Evolutionary conservation across 768 basidiomycete genomes (phyloP), one percentile per base, ranked within the genome.

Genomic region (Psilocybe subaeruginosa): DNA sequence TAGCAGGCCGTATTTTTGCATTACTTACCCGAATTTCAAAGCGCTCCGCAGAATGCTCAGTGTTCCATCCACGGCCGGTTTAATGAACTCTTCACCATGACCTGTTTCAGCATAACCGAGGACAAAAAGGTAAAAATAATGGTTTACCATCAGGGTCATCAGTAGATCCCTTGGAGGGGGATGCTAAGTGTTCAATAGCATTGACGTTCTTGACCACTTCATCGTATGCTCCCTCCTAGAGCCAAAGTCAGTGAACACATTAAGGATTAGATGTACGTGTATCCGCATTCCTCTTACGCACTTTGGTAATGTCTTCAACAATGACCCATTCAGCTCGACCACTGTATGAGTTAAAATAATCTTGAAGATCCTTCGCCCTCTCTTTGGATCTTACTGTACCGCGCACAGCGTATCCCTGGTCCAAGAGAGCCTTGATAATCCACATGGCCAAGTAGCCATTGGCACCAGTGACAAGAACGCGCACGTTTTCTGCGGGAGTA

Each of bases 41-140:
- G 85, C 81, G 46, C 85, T 85, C 62, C 83, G 74, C 27, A 94
- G 75, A 9, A 93, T 77, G 7, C 85, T 79, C 1, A 83, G 66
- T 0, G 92, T 93, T 1, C 92, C 92, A 2, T 84, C 74, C 2
- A 93, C 82, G 27, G 92, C 92, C 4, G 93, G 92, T n/a, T 70
- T 72, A 63, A 91, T 85, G 43, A 91, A 66, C 61, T 90, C 87
- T 88, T 27, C 11, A 35, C 33, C 23, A 23, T 23, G 6, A 6
- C 0, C 41, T 6, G 16, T 17, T 23, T 23, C 23, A 23, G 23
- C 23, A 23, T 23, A 23, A 23, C 23, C 23, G 23, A 23, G 23
- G 23, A 23, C 2, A 23, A 23, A 23, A 23, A 23, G 23, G 23
- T 23, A 23, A 23, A 23, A 23, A 23, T 23, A 23, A 31, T 14